These are phyloP conservation scores for Geranium incanum DNA, from an alignment of 441 rosid species.

Conservation along the genomic window DNA sequence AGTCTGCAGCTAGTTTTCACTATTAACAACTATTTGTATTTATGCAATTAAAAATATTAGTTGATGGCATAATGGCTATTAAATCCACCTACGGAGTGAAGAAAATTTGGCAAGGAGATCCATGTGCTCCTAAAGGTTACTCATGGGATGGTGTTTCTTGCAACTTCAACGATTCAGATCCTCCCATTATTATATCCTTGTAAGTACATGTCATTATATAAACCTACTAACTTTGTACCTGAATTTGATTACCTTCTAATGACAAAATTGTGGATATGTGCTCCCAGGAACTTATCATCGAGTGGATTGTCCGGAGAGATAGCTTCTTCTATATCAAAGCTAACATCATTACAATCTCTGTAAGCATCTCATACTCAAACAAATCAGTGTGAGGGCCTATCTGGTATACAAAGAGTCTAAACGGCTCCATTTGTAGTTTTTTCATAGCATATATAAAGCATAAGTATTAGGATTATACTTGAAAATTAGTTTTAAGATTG, in stretches of 20 bases:
- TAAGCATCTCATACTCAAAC: not conserved
- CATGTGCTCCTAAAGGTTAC: slow-evolving; percentile 14
- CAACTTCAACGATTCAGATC: not conserved
- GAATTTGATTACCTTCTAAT: not conserved
- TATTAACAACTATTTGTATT: not conserved
- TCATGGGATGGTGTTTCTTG: slow-evolving; percentile 12
- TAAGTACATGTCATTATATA: not conserved
- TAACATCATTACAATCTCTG: not conserved
- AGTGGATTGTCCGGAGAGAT: slow-evolving; percentile 13
- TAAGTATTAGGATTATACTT: no score
- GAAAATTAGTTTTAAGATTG: not conserved
- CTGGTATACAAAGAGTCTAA: not conserved
- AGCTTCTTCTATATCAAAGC: not conserved
- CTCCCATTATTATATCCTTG: slow-evolving; percentile 5
- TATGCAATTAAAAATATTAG: not conserved
- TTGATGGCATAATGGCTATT: not conserved
- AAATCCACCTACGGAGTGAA: slow-evolving; percentile 8
- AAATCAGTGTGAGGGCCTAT: not conserved
- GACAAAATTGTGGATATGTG: not conserved
- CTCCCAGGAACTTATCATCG: slow-evolving; percentile 11
- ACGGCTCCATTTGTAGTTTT: not conserved
- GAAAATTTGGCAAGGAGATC: slow-evolving; percentile 18
- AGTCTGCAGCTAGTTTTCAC: not conserved
- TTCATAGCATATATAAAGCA: not conserved
- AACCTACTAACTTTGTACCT: not conserved